Evolutionary conservation across 441 rosid species (phyloP).

Genomic region (Adansonia grandidieri): DNA sequence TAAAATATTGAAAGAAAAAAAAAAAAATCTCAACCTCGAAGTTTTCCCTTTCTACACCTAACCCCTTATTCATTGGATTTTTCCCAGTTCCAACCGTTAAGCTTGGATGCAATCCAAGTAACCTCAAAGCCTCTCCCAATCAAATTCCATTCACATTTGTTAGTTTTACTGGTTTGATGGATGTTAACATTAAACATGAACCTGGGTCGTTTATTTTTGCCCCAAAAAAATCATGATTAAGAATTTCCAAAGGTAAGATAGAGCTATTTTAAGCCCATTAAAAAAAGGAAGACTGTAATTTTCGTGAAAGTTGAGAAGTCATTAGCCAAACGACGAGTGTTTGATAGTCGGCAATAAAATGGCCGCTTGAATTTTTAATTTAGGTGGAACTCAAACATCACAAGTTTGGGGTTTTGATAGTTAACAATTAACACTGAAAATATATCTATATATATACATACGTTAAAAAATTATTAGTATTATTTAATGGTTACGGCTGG

Average conservation of each 20-base stretch:
- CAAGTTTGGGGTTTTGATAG: not conserved
- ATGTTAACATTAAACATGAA: not conserved
- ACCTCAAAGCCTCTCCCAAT: not conserved
- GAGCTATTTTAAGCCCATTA: no score
- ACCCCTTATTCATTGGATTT: slow-evolving; percentile 12
- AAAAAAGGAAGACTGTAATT: not conserved
- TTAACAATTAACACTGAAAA: not conserved
- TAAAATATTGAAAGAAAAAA: no score
- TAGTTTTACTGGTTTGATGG: slow-evolving; percentile 7
- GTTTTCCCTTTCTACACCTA: slow-evolving; percentile 19
- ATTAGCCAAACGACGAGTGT: slow-evolving; percentile 3
- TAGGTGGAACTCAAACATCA: not conserved
- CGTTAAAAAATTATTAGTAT: not conserved
- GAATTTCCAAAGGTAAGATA: not conserved
- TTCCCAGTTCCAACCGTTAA: slow-evolving; percentile 1
- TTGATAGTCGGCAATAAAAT: not conserved
- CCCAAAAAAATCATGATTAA: not conserved
- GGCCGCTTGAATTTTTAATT: not conserved
- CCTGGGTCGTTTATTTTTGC: not conserved
- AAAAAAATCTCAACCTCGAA: not conserved
- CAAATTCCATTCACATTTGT: slow-evolving; percentile 20
- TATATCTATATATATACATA: not conserved
- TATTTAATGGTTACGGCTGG: not conserved
- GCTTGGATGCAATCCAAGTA: slow-evolving; percentile 17
- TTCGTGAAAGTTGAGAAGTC: slow-evolving; percentile 19